Conservation (phyloP, 768 basidiomycete genomes). For the Kwoniella heveanensis region DNA sequence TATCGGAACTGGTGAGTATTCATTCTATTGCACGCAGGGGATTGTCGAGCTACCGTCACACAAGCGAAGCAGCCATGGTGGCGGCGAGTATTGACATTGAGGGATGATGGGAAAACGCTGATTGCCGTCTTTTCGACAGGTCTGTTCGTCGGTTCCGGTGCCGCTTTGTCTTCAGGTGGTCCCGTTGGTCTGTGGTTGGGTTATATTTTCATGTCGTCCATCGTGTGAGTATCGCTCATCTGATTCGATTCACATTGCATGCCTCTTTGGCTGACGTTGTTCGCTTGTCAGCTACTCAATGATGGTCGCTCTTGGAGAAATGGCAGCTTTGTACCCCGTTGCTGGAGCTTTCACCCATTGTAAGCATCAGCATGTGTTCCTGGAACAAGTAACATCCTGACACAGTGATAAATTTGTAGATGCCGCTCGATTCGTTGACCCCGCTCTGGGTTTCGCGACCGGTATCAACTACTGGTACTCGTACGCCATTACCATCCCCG, state of each 20-base stretch:
- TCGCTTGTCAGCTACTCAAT: constrained; percentile 41
- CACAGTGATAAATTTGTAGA: constrained; percentile 39
- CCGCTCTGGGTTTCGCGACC: constrained; percentile 55
- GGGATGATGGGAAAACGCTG: background rate
- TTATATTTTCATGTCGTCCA: constrained; percentile 51
- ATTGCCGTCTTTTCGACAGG: constrained; percentile 21
- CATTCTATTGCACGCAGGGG: background rate
- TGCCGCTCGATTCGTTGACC: constrained; percentile 58
- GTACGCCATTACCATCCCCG: constrained; percentile 54
- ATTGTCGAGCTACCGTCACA: background rate
- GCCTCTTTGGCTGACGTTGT: background rate
- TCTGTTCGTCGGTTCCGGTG: constrained; percentile 53
- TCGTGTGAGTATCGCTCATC: constrained; percentile 35
- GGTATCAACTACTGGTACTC: constrained; percentile 54
- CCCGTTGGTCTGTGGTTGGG: constrained; percentile 53
- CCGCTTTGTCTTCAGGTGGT: constrained; percentile 45
- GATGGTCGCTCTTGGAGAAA: constrained; percentile 52
- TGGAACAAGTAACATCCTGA: background rate
- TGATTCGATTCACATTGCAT: background rate
- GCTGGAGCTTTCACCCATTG: constrained; percentile 35
- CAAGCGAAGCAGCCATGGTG: background rate
- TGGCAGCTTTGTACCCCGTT: constrained; percentile 56
- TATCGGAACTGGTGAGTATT: constrained; percentile 49
- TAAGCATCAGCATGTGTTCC: background rate
- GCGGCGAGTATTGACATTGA: background rate